phyloP scores from a whole-genome alignment of 768 basidiomycete species.

The Steccherinum ochraceum region DNA sequence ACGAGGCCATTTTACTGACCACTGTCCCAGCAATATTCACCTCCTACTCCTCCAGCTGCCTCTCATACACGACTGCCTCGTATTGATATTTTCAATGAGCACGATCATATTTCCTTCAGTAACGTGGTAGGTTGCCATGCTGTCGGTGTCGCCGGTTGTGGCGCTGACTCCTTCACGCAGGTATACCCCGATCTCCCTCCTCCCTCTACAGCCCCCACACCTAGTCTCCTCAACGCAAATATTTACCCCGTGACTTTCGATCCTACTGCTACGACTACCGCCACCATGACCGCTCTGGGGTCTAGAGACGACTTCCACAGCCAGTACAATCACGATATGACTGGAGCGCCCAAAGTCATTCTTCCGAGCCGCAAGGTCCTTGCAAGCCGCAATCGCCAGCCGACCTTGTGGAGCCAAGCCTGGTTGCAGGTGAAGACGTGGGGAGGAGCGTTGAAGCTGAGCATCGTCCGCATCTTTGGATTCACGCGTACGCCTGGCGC shows the following conservation, averaged over 20 bases:
- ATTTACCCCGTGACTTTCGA: neutral
- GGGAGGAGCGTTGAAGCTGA: neutral
- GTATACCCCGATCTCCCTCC: neutral
- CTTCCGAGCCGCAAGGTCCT: neutral
- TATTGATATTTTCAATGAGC: neutral
- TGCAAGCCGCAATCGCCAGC: neutral
- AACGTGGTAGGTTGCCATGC: neutral
- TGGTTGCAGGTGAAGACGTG: neutral
- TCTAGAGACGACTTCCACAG: neutral
- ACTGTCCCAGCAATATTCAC: neutral
- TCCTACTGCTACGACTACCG: neutral
- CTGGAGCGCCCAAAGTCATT: neutral
- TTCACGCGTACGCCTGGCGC: neutral
- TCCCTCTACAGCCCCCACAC: neutral
- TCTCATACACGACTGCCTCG: neutral
- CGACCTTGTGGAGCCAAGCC: neutral
- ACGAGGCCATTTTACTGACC: too few species aligned
- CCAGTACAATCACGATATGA: neutral
- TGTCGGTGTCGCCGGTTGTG: neutral
- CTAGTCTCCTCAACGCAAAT: neutral
- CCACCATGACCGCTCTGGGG: neutral
- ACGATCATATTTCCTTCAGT: neutral
- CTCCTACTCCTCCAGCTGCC: neutral
- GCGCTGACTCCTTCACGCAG: neutral
- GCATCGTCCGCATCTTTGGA: neutral